Evolutionary conservation across 805 yeast genomes (phyloP).

Genomic region (Monosporozyma unispora): DNA sequence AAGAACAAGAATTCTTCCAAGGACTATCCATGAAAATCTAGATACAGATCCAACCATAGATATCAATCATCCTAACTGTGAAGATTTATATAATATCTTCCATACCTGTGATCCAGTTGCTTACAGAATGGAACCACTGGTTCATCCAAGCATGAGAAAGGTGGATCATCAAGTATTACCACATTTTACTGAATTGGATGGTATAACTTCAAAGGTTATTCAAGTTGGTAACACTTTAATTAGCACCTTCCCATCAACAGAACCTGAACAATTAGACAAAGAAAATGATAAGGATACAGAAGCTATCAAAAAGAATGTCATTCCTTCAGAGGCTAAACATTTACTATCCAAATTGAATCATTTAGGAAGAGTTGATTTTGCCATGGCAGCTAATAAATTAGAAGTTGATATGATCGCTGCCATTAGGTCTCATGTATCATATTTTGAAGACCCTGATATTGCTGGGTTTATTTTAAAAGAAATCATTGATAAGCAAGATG

Average conservation of each 20-base stretch:
- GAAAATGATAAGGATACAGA: neutral
- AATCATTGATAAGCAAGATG: conserved; percentile 20
- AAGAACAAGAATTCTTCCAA: conserved; percentile 47
- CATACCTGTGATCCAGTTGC: conserved; percentile 92
- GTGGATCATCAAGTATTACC: conserved; percentile 22
- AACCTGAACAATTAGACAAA: neutral
- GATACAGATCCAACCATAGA: neutral
- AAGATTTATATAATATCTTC: conserved; percentile 69
- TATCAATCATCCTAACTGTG: conserved; percentile 40
- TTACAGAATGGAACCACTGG: conserved; percentile 79
- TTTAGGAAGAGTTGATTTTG: conserved; percentile 74
- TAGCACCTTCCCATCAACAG: conserved; percentile 12
- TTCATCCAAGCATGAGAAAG: conserved; percentile 27
- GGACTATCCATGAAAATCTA: no score
- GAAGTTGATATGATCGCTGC: conserved; percentile 77
- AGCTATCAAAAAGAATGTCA: neutral
- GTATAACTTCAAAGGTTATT: conserved; percentile 23
- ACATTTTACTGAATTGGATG: conserved; percentile 20
- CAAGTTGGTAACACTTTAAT: conserved; percentile 17
- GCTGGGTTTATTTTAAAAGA: conserved; percentile 70
- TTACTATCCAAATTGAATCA: conserved; percentile 44
- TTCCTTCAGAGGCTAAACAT: neutral
- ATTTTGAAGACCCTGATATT: conserved; percentile 78
- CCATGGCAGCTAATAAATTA: conserved; percentile 65
- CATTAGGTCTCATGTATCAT: conserved; percentile 78